phyloP scores from a whole-genome alignment of 2,329 filamentous ascomycete species.

The Graphium sp. region DNA sequence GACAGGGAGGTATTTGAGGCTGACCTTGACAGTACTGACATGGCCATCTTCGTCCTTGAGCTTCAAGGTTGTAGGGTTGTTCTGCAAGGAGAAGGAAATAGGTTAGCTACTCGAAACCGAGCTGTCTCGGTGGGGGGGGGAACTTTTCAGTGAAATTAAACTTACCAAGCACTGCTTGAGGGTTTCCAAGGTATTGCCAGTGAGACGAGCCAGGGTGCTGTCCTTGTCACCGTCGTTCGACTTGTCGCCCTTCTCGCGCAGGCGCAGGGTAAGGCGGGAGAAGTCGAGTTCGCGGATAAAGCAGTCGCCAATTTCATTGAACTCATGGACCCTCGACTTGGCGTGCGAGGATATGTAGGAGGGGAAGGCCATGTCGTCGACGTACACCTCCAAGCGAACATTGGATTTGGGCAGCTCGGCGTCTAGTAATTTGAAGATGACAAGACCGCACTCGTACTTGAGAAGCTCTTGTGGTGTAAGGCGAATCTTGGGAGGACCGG shows the following conservation, averaged over 20 bases:
- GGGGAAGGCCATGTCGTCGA: constrained; percentile 89
- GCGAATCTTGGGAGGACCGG: constrained; percentile 54
- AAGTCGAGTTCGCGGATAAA: constrained; percentile 96
- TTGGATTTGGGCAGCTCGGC: constrained; percentile 65
- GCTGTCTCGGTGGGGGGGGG: not conserved
- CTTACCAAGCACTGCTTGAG: constrained; percentile 73
- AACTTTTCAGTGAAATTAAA: constrained; percentile 7
- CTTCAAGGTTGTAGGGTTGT: constrained; percentile 72
- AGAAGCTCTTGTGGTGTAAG: constrained; percentile 67
- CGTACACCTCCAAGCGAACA: constrained; percentile 69
- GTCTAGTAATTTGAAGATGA: constrained; percentile 90
- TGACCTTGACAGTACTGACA: constrained; percentile 69
- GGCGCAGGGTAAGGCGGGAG: constrained; percentile 75
- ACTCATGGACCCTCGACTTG: constrained; percentile 48
- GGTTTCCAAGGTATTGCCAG: constrained; percentile 72
- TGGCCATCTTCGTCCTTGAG: constrained; percentile 65
- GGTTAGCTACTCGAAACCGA: not conserved
- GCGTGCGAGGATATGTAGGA: constrained; percentile 72
- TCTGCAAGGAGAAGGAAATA: constrained; percentile 39
- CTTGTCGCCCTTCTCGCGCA: constrained; percentile 65
- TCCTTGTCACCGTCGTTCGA: constrained; percentile 57
- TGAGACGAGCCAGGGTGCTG: constrained; percentile 63
- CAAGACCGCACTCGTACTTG: constrained; percentile 75
- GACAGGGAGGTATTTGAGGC: constrained; percentile 85
- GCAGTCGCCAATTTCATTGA: constrained; percentile 89